Base-by-base conservation (phyloP, 2,329 filamentous ascomycete genomes). In the Emericellopsis cladophorae region DNA sequence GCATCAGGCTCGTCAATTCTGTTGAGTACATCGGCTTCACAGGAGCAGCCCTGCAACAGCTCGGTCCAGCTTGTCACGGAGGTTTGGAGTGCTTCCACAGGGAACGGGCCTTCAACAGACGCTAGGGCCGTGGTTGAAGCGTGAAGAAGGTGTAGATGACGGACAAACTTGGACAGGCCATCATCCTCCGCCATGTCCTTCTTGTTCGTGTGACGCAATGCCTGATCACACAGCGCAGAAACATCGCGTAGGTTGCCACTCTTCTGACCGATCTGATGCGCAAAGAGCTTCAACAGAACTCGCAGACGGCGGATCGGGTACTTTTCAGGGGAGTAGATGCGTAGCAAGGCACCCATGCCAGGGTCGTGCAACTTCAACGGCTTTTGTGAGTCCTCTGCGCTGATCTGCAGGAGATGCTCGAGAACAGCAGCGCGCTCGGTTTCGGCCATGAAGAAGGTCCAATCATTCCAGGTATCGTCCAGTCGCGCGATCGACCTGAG, bases 401-500 rank as follows among this genome's bases (percentile, higher is more conserved):
- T 65, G 33, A 73, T 65, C 39, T 74, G 64, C 35, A 82, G 55
- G 24, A 78, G 63, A 49, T 81, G 72, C 46, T 83, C 76, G 15
- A 82, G 60, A 2, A 76, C 70, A 3, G 75, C 72, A 8, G 67
- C 69, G 44, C 70, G 72, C 55, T 74, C 72, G 6, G 54, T 46
- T 36, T 68, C 73, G 1, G 65, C 57, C 7, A 79, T 53, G 35
- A 71, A 62, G 42, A 67, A 67, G 2, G 69, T 70, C 68, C 74
- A 74, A 40, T 80, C 72, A 35, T 71, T 65, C 51, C 62, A 70
- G n/a, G 66, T 70, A 40, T 64, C 64, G 42, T 72, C 73, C 14
- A 81, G 63, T 46, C 76, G 79, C 23, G 79, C 65, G 39, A 83
- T 68, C 4, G 72, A 70, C 18, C 70, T 68, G 12, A 84, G 57